Evolutionary conservation across 768 basidiomycete genomes (phyloP).

Genomic region (Crassisporium funariophilum): DNA sequence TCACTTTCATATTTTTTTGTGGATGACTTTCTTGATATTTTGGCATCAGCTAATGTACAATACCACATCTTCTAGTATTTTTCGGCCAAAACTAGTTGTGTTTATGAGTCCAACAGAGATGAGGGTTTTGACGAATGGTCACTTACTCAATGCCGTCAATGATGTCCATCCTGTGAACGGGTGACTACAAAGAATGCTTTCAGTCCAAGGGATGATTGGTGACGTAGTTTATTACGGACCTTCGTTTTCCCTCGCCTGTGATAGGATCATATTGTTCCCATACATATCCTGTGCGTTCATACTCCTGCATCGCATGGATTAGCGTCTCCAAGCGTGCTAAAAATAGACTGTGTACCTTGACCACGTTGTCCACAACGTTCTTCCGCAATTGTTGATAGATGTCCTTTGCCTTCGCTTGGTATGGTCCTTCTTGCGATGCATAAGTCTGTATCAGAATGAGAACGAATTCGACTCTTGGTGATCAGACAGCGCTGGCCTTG

Average conservation of each 20-base stretch:
- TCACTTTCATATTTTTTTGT: too few relatives aligned
- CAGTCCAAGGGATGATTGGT: conserved; percentile 8
- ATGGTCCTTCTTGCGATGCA: conserved; percentile 75
- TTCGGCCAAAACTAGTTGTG: conserved; percentile 32
- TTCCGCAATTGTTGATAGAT: conserved; percentile 81
- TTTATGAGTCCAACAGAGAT: conserved; percentile 3
- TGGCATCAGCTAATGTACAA: not conserved
- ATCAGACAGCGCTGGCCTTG: conserved; percentile 50
- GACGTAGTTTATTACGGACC: conserved; percentile 45
- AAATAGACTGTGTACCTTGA: conserved; percentile 36
- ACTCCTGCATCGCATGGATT: conserved; percentile 58
- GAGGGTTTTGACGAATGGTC: not conserved
- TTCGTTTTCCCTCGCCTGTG: conserved; percentile 83
- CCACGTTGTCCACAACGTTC: conserved; percentile 87
- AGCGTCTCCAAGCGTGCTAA: not conserved
- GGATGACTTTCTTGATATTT: too few relatives aligned
- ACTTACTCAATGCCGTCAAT: conserved; percentile 83
- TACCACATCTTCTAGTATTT: conserved; percentile 24
- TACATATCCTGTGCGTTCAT: conserved; percentile 88
- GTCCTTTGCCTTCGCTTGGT: conserved; percentile 69
- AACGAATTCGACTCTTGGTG: not conserved
- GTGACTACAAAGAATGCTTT: conserved; percentile 63
- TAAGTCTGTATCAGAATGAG: conserved; percentile 58
- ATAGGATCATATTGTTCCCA: conserved; percentile 96
- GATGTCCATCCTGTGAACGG: conserved; percentile 99